These are phyloP conservation scores for Linum tenue DNA, from an alignment of 345 rosid genomes.

Conservation along the genomic window DNA sequence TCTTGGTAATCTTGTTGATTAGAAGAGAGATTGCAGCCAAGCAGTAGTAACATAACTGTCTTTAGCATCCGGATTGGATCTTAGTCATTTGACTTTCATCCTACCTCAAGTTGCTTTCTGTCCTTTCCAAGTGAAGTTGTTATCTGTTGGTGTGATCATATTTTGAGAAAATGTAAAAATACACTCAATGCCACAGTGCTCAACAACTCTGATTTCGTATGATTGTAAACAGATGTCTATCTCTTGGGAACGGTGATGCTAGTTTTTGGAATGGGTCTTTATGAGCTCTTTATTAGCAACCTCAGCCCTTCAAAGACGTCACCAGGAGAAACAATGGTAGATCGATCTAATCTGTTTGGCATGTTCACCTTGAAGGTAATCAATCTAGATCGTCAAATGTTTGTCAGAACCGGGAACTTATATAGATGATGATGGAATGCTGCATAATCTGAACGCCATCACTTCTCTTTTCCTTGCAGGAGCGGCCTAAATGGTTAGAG, in stretches of 20 bases:
- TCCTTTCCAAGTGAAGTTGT: too few species aligned
- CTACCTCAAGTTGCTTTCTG: too few species aligned
- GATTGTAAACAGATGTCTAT: constrained; percentile 50
- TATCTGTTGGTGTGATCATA: background rate
- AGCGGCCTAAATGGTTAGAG: constrained; percentile 77
- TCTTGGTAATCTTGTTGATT: background rate
- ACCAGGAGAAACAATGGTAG: constrained; percentile 24
- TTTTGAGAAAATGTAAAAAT: too few species aligned
- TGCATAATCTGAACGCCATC: background rate
- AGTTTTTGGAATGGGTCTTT: constrained; percentile 93
- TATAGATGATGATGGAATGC: background rate
- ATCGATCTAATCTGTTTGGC: constrained; percentile 64
- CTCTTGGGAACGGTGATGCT: constrained; percentile 93
- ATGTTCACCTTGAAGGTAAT: constrained; percentile 60
- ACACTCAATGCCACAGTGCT: too few species aligned
- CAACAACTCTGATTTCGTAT: background rate
- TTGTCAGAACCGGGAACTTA: background rate
- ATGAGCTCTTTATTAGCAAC: constrained; percentile 79
- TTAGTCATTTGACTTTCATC: background rate
- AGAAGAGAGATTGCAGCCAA: background rate
- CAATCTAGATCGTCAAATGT: background rate
- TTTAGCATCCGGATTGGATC: background rate
- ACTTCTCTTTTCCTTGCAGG: constrained; percentile 28
- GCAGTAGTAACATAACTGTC: background rate
- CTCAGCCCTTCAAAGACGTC: constrained; percentile 46